These are phyloP conservation scores for Cyberlindnera maritima DNA, from an alignment of 805 yeast species.

Conservation along the genomic window DNA sequence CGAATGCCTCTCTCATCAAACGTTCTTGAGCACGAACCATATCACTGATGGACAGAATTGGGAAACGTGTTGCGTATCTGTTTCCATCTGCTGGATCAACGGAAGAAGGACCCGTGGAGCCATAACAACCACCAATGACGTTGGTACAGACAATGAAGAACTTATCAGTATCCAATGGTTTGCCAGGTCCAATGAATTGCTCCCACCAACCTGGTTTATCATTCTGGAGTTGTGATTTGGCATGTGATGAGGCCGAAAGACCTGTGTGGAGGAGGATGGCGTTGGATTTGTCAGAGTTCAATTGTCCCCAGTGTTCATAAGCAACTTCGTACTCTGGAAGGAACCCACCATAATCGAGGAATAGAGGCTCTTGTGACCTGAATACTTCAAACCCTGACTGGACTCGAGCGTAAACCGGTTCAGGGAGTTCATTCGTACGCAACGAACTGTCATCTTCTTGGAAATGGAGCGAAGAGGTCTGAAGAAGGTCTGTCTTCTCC, in stretches of 20 bases:
- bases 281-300: constrained; percentile 62
- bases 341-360: constrained; percentile 78
- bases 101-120: constrained; percentile 91
- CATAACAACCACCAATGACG: constrained; percentile 92
- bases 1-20: constrained; percentile 58
- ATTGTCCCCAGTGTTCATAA: constrained; percentile 86
- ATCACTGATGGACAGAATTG: constrained; percentile 80
- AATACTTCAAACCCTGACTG: constrained; percentile 65
- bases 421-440: constrained; percentile 58
- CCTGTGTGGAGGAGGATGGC: constrained; percentile 87
- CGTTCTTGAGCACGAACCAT: constrained; percentile 88
- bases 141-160: constrained; percentile 86
- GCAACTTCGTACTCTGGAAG: constrained; percentile 79
- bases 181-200: constrained; percentile 81
- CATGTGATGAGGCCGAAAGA: constrained; percentile 90
- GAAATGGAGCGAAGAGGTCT: constrained; percentile 5
- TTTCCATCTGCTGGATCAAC: constrained; percentile 63
- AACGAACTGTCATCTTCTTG: constrained; percentile 12
- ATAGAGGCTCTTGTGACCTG: constrained; percentile 54
- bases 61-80: constrained; percentile 83
- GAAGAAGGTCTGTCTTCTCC: constrained; percentile 39
- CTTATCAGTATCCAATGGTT: constrained; percentile 73
- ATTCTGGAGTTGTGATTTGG: constrained; percentile 73
- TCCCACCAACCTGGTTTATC: constrained; percentile 94
- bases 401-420: constrained; percentile 76